Percentiles rank a stretch among this genome's conserved stretches.
phyloP scores from a whole-genome alignment of 2,329 filamentous ascomycete species.

The Monosporascus sp. region DNA sequence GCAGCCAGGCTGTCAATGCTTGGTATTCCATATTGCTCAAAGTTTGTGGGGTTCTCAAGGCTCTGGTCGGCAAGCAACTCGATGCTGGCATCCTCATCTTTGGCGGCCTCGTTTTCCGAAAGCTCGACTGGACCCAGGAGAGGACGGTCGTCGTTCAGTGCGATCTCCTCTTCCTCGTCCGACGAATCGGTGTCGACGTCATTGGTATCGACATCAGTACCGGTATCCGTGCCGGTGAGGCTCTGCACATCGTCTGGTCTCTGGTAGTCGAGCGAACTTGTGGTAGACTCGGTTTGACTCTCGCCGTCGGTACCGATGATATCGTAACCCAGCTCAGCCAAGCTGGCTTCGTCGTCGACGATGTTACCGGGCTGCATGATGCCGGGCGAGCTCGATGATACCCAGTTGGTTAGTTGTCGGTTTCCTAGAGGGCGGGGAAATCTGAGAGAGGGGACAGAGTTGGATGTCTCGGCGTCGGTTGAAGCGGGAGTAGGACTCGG shows the following conservation, averaged over 20 bases:
- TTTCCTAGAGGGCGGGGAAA: conserved; percentile 54
- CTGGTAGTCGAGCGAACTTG: conserved; percentile 43
- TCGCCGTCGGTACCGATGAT: conserved; percentile 51
- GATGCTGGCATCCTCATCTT: conserved; percentile 18
- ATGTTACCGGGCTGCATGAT: conserved; percentile 45
- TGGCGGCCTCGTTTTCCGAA: conserved; percentile 8
- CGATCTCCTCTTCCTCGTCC: conserved; percentile 23
- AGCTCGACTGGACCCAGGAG: conserved; percentile 9
- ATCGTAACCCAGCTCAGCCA: conserved; percentile 54
- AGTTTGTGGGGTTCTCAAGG: conserved; percentile 26
- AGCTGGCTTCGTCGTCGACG: conserved; percentile 43
- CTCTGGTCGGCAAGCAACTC: conserved; percentile 24
- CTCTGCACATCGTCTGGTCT: conserved; percentile 49
- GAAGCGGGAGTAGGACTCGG: conserved; percentile 13
- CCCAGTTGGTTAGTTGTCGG: conserved; percentile 52
- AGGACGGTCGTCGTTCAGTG: conserved; percentile 10
- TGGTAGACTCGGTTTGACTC: conserved; percentile 46
- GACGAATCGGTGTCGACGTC: conserved; percentile 39
- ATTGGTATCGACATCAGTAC: conserved; percentile 43
- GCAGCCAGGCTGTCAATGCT: conserved; percentile 9
- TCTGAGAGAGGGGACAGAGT: conserved; percentile 45
- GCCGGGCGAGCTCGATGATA: conserved; percentile 52
- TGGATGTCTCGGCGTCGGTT: conserved; percentile 17
- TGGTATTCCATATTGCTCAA: conserved; percentile 20
- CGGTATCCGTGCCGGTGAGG: conserved; percentile 33